Evolutionary conservation across 345 rosid genomes (phyloP).

Genomic region (Gossypium herbaceum): DNA sequence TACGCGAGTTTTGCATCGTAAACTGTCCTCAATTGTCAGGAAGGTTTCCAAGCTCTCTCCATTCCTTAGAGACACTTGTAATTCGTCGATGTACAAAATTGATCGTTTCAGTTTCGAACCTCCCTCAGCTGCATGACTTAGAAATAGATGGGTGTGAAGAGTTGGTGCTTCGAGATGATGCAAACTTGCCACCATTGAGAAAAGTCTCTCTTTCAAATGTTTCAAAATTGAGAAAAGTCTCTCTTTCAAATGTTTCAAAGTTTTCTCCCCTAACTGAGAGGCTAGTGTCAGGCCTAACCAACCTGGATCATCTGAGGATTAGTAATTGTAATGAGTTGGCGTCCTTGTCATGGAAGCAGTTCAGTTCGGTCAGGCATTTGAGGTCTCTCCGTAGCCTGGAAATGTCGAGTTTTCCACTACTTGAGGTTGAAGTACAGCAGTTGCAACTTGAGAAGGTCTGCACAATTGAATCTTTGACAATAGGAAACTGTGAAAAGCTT

Average conservation of each 20-base stretch:
- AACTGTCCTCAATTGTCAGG: constrained; percentile 11
- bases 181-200: neutral
- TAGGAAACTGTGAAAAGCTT: neutral
- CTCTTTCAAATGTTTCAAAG: constrained; percentile 3
- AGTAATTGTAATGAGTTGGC: neutral
- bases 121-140: constrained; percentile 1
- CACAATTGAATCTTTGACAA: constrained; percentile 1
- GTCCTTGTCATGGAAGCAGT: neutral
- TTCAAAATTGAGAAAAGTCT: constrained; percentile 5
- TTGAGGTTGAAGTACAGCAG: neutral
- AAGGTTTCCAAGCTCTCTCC: neutral
- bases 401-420: neutral
- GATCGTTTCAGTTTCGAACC: constrained; percentile 1
- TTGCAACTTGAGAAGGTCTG: constrained; percentile 1
- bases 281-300: neutral
- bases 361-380: neutral
- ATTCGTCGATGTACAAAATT: neutral
- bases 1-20: neutral
- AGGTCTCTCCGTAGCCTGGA: neutral
- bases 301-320: neutral
- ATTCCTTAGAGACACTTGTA: neutral
- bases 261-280: neutral
- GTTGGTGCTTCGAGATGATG: constrained; percentile 1
- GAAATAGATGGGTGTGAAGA: neutral
- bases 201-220: constrained; percentile 8